Evolutionary conservation across 306 rosid species (phyloP).

Genomic region (Cyamopsis tetragonoloba): DNA sequence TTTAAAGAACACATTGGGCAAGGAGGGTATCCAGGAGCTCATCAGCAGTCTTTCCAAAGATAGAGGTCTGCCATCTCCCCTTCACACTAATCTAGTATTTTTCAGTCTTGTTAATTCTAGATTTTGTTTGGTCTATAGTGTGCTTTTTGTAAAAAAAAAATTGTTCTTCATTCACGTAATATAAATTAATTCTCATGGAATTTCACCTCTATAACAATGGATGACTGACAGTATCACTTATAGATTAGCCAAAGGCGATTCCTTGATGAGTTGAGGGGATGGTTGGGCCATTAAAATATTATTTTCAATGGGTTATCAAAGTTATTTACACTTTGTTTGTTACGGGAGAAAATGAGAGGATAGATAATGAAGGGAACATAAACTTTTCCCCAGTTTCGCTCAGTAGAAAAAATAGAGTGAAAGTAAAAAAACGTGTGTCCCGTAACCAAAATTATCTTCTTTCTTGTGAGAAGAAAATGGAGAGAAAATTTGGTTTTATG

Average conservation of each 20-base stretch:
- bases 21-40: constrained; percentile 94
- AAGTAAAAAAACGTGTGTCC: too few species aligned
- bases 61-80: constrained; percentile 43
- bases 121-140: not conserved
- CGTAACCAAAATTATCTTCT: too few species aligned
- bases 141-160: not conserved
- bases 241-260: not conserved
- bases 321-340: not conserved
- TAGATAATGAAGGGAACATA: too few species aligned
- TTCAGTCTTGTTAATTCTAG: not conserved
- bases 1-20: constrained; percentile 80
- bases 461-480: too few species aligned
- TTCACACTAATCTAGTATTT: not conserved
- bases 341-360: too few species aligned
- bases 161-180: not conserved
- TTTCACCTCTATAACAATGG: constrained; percentile 1
- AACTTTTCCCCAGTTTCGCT: too few species aligned
- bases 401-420: too few species aligned
- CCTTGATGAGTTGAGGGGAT: not conserved
- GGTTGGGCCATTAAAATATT: not conserved
- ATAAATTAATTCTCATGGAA: constrained; percentile 7
- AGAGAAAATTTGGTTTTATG: too few species aligned
- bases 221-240: not conserved
- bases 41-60: constrained; percentile 89
- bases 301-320: not conserved